A percentile compares a stretch with the other conserved stretches of the same genome.
phyloP scores from a whole-genome alignment of 208 protist species.

The Wallacemonas sp. region DNA sequence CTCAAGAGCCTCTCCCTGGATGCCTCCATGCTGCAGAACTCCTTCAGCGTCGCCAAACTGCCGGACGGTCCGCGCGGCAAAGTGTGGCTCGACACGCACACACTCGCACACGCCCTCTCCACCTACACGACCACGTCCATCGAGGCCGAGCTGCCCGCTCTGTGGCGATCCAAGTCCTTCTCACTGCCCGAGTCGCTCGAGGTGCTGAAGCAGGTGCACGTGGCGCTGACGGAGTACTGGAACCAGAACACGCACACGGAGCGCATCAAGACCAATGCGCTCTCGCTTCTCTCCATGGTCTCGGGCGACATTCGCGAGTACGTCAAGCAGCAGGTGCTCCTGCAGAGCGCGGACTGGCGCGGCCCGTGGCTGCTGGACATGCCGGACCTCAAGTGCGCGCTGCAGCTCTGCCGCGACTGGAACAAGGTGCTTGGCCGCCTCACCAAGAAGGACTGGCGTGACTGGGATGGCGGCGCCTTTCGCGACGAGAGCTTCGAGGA shows the following conservation, averaged over 20 bases:
- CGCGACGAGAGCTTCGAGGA: constrained; percentile 72
- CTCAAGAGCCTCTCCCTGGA: constrained; percentile 25
- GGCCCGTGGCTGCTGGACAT: constrained; percentile 79
- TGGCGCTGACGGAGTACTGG: constrained; percentile 68
- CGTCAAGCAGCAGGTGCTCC: constrained; percentile 65
- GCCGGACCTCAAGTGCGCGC: constrained; percentile 47
- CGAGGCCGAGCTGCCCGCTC: constrained; percentile 71
- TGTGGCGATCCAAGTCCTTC: constrained; percentile 87
- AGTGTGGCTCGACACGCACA: constrained; percentile 73
- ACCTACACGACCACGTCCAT: constrained; percentile 56
- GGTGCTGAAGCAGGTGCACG: constrained; percentile 73
- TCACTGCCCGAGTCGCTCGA: constrained; percentile 67
- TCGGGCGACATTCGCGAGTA: constrained; percentile 87
- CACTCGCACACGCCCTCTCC: constrained; percentile 74
- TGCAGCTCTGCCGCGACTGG: constrained; percentile 76
- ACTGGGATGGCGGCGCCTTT: constrained; percentile 77
- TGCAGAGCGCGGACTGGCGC: constrained; percentile 75
- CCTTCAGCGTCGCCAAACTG: constrained; percentile 42
- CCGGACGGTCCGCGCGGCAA: constrained; percentile 58
- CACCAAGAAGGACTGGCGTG: constrained; percentile 62
- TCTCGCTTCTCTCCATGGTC: constrained; percentile 85
- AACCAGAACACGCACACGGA: constrained; percentile 60
- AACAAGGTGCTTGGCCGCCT: constrained; percentile 45
- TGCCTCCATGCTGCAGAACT: constrained; percentile 50
- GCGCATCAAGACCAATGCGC: constrained; percentile 63